Conservation (phyloP, 2,329 filamentous ascomycete species). For the Corniculantispora saksenae region DNA sequence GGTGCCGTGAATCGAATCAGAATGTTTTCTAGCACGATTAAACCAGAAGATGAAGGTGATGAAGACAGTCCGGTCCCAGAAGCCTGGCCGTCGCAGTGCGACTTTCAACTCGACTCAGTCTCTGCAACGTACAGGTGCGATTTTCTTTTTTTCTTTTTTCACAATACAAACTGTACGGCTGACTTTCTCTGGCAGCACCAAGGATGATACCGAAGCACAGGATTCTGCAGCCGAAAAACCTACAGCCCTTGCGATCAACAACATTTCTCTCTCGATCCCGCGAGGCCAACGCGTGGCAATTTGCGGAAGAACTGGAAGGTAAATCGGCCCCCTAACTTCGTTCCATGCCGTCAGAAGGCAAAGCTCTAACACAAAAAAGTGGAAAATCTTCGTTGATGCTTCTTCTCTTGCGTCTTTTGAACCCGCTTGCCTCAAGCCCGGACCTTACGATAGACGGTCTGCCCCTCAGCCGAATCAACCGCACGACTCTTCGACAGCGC, state of each 20-base stretch:
- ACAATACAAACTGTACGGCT: neutral
- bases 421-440: constrained; percentile 32
- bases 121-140: constrained; percentile 36
- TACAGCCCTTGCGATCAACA: no score
- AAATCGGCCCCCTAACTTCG: neutral
- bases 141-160: no score
- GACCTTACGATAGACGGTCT: constrained; percentile 39
- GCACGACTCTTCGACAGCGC: constrained; percentile 44
- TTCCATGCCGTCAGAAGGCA: neutral
- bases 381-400: constrained; percentile 48
- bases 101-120: constrained; percentile 32
- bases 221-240: no score
- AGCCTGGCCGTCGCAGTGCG: constrained; percentile 35
- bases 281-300: constrained; percentile 29
- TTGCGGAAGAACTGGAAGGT: constrained; percentile 38
- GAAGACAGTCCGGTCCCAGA: constrained; percentile 23
- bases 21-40: constrained; percentile 29
- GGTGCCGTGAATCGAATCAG: constrained; percentile 30
- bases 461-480: constrained; percentile 39
- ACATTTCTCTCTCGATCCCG: no score
- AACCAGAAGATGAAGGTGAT: constrained; percentile 23
- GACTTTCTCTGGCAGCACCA: neutral
- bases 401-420: constrained; percentile 42
- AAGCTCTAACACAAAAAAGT: constrained; percentile 20
- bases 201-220: no score